Conservation (phyloP, 163 green algal species). For the Chlorella variabilis region DNA sequence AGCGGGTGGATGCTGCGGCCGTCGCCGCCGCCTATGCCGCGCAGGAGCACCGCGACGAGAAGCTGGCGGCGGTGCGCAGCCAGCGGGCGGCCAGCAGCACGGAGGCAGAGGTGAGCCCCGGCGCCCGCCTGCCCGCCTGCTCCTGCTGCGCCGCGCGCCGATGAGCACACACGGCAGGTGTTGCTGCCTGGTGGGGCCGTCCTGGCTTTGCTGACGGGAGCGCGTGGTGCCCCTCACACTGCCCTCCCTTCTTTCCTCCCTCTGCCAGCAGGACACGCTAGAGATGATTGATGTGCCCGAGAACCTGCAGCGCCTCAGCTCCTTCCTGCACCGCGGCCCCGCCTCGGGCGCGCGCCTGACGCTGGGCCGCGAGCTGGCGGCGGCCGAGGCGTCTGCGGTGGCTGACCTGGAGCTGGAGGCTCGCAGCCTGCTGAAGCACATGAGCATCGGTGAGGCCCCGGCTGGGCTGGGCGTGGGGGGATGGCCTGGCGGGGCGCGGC, state of each 20-base stretch:
- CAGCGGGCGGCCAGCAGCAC: slow-evolving; percentile 5
- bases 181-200: too few species aligned
- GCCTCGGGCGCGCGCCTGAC: not conserved
- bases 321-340: slow-evolving; percentile 3
- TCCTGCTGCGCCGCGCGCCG: too few species aligned
- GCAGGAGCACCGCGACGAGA: slow-evolving; percentile 20
- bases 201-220: too few species aligned
- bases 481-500: not conserved
- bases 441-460: slow-evolving; percentile 41
- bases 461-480: not conserved
- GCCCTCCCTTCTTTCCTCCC: not conserved
- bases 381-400: not conserved
- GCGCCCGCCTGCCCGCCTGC: too few species aligned
- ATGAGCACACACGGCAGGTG: too few species aligned
- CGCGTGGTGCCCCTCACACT: too few species aligned
- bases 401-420: slow-evolving; percentile 17
- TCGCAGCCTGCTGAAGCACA: slow-evolving; percentile 44
- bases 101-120: not conserved
- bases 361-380: slow-evolving; percentile 6
- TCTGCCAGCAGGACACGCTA: not conserved
- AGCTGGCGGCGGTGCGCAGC: not conserved
- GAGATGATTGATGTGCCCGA: slow-evolving; percentile 35
- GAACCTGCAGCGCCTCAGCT: slow-evolving; percentile 32
- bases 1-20: slow-evolving; percentile 14
- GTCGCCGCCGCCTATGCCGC: not conserved